Evolutionary conservation across 805 yeast species (phyloP).

Genomic region (Brettanomyces sp.): DNA sequence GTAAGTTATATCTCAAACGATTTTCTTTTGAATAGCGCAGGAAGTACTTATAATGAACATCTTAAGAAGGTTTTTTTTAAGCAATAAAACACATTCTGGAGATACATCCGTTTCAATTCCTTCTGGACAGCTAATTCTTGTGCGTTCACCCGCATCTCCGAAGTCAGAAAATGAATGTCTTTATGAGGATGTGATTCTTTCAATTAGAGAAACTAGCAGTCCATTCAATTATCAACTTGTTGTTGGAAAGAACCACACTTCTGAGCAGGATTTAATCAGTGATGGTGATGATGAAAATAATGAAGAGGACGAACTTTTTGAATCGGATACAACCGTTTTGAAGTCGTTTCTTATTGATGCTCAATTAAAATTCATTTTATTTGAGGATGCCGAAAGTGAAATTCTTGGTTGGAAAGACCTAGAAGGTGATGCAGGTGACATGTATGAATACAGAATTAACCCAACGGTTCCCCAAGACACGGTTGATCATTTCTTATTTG

Average conservation of each 20-base stretch:
- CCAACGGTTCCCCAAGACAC: slow-evolving; percentile 44
- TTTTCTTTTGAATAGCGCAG: too few species aligned
- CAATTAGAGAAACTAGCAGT: slow-evolving; percentile 58
- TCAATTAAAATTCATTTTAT: slow-evolving; percentile 46
- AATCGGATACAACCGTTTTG: slow-evolving; percentile 43
- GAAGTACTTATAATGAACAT: slow-evolving; percentile 47
- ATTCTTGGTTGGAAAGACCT: slow-evolving; percentile 74
- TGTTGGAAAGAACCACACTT: slow-evolving; percentile 59
- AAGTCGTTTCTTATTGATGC: slow-evolving; percentile 62
- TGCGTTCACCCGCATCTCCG: slow-evolving; percentile 71
- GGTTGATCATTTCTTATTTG: slow-evolving; percentile 52
- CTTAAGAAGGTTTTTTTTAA: slow-evolving; percentile 43
- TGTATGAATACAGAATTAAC: slow-evolving; percentile 71
- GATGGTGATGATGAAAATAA: slow-evolving; percentile 41
- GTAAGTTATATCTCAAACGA: too few species aligned
- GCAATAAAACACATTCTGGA: slow-evolving; percentile 28
- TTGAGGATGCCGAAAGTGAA: slow-evolving; percentile 35
- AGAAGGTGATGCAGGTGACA: slow-evolving; percentile 81
- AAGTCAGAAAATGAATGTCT: slow-evolving; percentile 80
- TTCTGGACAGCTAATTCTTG: slow-evolving; percentile 67
- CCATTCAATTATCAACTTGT: slow-evolving; percentile 63
- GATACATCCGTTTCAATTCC: slow-evolving; percentile 64
- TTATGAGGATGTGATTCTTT: slow-evolving; percentile 70
- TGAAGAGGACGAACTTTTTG: slow-evolving; percentile 23
- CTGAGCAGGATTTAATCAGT: slow-evolving; percentile 41